A percentile compares a stretch with the other conserved stretches of the same genome.
phyloP scores from a whole-genome alignment of 108 stramenopile genomes.

The Schizochytrium sp. region DNA sequence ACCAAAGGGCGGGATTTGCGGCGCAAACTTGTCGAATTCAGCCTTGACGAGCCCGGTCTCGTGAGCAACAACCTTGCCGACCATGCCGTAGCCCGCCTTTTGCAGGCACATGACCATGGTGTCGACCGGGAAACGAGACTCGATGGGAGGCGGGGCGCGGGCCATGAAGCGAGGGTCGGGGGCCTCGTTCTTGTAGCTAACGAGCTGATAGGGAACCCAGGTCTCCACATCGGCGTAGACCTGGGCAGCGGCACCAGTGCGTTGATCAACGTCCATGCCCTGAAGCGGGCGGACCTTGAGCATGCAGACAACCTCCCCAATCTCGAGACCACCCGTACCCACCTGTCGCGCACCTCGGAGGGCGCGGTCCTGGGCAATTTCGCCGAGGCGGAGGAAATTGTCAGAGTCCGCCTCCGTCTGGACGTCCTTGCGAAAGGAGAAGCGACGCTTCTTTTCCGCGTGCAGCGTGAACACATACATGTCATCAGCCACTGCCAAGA shows the following conservation, averaged over 20 bases:
- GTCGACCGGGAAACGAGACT: slow-evolving; percentile 69
- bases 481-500: neutral
- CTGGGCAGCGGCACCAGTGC: slow-evolving; percentile 74
- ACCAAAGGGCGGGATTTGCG: slow-evolving; percentile 80
- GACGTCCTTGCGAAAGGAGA: neutral
- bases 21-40: slow-evolving; percentile 64
- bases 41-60: slow-evolving; percentile 58
- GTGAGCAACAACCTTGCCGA: slow-evolving; percentile 32
- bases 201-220: slow-evolving; percentile 84
- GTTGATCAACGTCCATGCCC: slow-evolving; percentile 76
- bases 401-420: neutral
- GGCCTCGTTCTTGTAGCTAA: slow-evolving; percentile 74
- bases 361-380: slow-evolving; percentile 1
- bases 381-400: neutral
- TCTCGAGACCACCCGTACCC: slow-evolving; percentile 58
- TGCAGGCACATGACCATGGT: slow-evolving; percentile 68
- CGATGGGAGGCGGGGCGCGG: slow-evolving; percentile 35
- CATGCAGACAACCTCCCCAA: slow-evolving; percentile 72
- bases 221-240: slow-evolving; percentile 74
- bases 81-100: slow-evolving; percentile 48
- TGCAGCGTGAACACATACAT: neutral
- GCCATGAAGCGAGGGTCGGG: slow-evolving; percentile 88
- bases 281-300: slow-evolving; percentile 76
- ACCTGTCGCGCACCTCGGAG: neutral
- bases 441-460: slow-evolving; percentile 3